Conservation (phyloP, 805 yeast genomes). For the Lachancea fermentati region DNA sequence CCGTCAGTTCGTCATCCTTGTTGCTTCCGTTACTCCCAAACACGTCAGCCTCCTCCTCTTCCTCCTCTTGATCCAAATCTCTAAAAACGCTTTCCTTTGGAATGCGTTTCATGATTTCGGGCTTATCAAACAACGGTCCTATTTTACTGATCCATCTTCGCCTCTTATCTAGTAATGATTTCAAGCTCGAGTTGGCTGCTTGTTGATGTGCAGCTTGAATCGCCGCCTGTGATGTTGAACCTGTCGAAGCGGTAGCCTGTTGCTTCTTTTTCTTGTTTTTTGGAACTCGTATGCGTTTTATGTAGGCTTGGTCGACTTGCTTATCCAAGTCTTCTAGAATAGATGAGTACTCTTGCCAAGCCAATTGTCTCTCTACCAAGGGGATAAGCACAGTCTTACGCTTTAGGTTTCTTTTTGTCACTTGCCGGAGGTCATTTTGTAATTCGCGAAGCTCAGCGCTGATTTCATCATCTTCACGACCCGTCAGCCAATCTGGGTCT, state of each 20-base stretch:
- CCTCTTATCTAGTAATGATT: conserved; percentile 79
- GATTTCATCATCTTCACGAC: conserved; percentile 90
- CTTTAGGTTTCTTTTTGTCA: conserved; percentile 56
- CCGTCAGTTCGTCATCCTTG: conserved; percentile 29
- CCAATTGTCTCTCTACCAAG: conserved; percentile 76
- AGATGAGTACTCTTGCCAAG: conserved; percentile 90
- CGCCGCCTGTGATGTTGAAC: conserved; percentile 30
- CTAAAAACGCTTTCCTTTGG: conserved; percentile 59
- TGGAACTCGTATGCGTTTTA: conserved; percentile 73
- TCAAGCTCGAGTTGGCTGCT: conserved; percentile 71
- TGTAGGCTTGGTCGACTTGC: conserved; percentile 92
- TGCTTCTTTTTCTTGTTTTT: conserved; percentile 40
- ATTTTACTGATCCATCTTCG: conserved; percentile 82
- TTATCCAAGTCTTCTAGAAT: conserved; percentile 91
- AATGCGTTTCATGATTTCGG: conserved; percentile 67
- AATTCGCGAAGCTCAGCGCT: conserved; percentile 73
- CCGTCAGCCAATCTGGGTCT: conserved; percentile 59
- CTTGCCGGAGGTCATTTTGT: conserved; percentile 61
- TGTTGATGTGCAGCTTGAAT: conserved; percentile 49
- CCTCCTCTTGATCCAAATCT: conserved; percentile 35
- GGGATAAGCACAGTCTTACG: conserved; percentile 65
- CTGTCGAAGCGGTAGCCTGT: conserved; percentile 17
- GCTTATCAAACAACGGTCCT: conserved; percentile 73
- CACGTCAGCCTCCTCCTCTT: conserved; percentile 37
- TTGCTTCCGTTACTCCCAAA: conserved; percentile 24